These are phyloP conservation scores for Moesziomyces sp. DNA, from an alignment of 1,284 basidiomycete genomes.

Conservation along the genomic window DNA sequence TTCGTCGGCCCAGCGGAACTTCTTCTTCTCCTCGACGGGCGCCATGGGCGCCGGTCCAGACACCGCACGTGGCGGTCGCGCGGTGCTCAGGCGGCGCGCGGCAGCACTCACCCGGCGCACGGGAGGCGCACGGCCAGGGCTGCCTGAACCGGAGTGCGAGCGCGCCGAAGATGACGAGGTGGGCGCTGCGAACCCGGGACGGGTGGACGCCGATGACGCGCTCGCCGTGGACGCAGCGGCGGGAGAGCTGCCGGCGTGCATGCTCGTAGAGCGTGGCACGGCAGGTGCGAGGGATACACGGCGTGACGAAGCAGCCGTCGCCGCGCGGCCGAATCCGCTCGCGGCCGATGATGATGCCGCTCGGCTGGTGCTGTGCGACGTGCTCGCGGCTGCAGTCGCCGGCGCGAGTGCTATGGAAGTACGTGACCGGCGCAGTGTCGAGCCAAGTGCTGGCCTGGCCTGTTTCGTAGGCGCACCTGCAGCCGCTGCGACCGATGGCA, in stretches of 20 bases:
- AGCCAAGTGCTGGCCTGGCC: slow-evolving; percentile 8
- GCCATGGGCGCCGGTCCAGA: slow-evolving; percentile 1
- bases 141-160: slow-evolving; percentile 6
- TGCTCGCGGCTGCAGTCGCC: neutral
- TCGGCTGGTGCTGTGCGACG: slow-evolving; percentile 1
- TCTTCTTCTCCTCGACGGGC: slow-evolving; percentile 72
- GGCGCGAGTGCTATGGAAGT: slow-evolving; percentile 14
- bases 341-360: slow-evolving; percentile 18
- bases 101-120: slow-evolving; percentile 16
- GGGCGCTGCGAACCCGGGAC: slow-evolving; percentile 37
- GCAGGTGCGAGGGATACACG: slow-evolving; percentile 8
- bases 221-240: neutral
- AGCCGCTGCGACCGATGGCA: neutral
- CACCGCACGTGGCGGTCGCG: neutral
- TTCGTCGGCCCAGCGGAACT: slow-evolving; percentile 88
- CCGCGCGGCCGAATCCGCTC: slow-evolving; percentile 1
- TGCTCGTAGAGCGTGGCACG: slow-evolving; percentile 22
- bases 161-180: slow-evolving; percentile 39
- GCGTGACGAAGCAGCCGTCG: slow-evolving; percentile 5
- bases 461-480: neutral
- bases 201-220: neutral
- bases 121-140: slow-evolving; percentile 13
- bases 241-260: slow-evolving; percentile 27
- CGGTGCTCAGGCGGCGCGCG: slow-evolving; percentile 16
- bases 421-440: slow-evolving; percentile 22